Base-by-base conservation (phyloP, 257 asterid species). In the Solanum appendiculatum region DNA sequence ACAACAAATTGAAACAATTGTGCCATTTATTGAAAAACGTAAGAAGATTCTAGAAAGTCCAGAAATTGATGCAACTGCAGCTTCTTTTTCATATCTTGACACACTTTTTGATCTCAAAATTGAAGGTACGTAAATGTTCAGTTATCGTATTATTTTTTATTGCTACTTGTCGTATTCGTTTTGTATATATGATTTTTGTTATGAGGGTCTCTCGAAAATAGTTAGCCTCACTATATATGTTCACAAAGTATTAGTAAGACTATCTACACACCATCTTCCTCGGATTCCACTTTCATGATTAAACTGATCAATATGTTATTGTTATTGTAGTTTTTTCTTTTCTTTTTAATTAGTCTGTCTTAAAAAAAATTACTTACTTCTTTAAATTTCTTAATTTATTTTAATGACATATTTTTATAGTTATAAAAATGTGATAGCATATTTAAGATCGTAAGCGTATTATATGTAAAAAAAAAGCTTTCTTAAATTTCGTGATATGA, bases 61-160 rank as follows among this genome's bases (percentile, higher is more conserved):
- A 0, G 95, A 91, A 6, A 87, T 92, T 6, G 96, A 93, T 23
- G 31, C 69, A 42, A 83, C 93, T 6, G 97, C 98, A 2, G 95
- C 98, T 10, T 85, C 98, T 0, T 95, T 95, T 44, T 92, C 99
- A 0, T 95, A 96, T 80, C 90, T 96, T 2, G 99, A 96, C 86
- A 95, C 98, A 1, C 94, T 96, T 4, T 94, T 96, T 83, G 96
- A 94, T 46, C 92, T 96, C 48, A 89, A 92, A 75, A 87, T 94
- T 11, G 98, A 96, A n/a, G 98, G 85, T 81, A 31, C 9, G 18
- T 25, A 10, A 9, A 21, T 5, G 2, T 73, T 36, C 10, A 16
- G 12, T 70, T 33, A 70, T 70, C 44, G 0, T 70, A 33, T 70
- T 70, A 70, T 33, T 70, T 70, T 8, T 70, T 29, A 14, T 29